phyloP scores from a whole-genome alignment of 306 rosid species.

The Elaeagnus macrophylla region DNA sequence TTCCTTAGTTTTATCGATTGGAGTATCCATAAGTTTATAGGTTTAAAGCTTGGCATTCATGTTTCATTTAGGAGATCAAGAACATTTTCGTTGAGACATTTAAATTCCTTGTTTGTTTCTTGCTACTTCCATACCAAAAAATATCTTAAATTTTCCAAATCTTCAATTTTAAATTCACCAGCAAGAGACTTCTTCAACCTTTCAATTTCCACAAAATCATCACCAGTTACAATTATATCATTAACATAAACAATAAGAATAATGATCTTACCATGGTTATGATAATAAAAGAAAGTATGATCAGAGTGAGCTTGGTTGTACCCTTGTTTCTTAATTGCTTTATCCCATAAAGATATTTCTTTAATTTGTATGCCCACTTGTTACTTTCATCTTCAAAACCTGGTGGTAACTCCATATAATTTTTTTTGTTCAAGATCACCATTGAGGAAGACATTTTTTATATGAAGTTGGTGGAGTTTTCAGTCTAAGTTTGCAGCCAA shows the following conservation, averaged over 20 bases:
- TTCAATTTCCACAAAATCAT: neutral
- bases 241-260: neutral
- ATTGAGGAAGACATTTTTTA: no score
- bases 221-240: neutral
- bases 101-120: neutral
- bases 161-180: neutral
- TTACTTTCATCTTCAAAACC: no score
- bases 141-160: neutral
- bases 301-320: neutral
- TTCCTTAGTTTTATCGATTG: neutral
- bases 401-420: no score
- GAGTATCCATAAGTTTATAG: neutral
- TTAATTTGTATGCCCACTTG: neutral
- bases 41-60: neutral
- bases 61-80: neutral
- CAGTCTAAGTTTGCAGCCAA: no score
- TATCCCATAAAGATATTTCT: neutral
- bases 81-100: neutral
- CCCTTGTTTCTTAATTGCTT: neutral
- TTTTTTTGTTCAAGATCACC: no score
- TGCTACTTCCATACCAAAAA: neutral
- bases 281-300: neutral
- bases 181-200: neutral
- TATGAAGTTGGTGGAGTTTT: no score
- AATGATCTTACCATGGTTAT: neutral